Conservation (phyloP, 2,329 filamentous ascomycete genomes). For the Chaetomium globosum region DNA sequence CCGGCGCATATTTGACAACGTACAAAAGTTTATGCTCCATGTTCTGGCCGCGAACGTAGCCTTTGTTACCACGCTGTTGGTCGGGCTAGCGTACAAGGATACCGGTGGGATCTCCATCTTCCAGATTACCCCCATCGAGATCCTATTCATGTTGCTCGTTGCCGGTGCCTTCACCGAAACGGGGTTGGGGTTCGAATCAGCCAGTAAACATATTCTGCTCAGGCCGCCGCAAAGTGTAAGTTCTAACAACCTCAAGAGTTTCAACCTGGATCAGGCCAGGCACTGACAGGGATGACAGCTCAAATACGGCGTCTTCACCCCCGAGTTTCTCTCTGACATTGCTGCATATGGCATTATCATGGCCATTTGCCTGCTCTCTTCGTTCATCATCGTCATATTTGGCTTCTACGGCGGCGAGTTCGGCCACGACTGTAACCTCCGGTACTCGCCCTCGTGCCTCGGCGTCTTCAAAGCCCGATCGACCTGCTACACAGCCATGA, state of each 20-base stretch:
- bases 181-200: conserved; percentile 71
- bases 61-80: conserved; percentile 68
- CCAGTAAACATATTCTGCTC: conserved; percentile 66
- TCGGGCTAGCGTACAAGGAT: conserved; percentile 72
- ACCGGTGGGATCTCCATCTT: conserved; percentile 62
- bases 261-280: not conserved
- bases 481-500: conserved; percentile 69
- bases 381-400: conserved; percentile 59
- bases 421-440: conserved; percentile 60
- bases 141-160: conserved; percentile 76
- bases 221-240: conserved; percentile 56
- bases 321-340: conserved; percentile 67
- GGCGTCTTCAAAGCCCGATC: conserved; percentile 67
- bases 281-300: conserved; percentile 48
- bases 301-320: conserved; percentile 63
- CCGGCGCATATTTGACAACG: conserved; percentile 72
- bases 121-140: conserved; percentile 71
- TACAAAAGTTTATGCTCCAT: conserved; percentile 70
- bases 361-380: conserved; percentile 67
- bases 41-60: conserved; percentile 70
- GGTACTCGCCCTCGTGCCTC: conserved; percentile 53
- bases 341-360: conserved; percentile 67
- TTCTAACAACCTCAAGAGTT: not conserved
- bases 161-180: conserved; percentile 72
- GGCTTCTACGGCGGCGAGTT: conserved; percentile 52